Conservation (phyloP, 2,329 filamentous ascomycete species). For the Fusarium sp. region DNA sequence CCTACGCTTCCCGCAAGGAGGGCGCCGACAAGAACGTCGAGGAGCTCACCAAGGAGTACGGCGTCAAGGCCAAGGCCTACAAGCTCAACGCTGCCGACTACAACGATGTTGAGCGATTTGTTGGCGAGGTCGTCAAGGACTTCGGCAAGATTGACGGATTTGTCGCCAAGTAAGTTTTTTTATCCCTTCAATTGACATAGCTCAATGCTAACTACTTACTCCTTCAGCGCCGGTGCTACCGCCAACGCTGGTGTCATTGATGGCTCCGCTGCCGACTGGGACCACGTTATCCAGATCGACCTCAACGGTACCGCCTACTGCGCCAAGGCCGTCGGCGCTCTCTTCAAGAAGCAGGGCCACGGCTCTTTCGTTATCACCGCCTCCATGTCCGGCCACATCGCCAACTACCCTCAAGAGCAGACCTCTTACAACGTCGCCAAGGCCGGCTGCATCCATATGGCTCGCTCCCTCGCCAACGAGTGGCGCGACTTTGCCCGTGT, state of each 20-base stretch:
- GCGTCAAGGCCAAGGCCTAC: conserved; percentile 74
- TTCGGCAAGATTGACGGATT: conserved; percentile 82
- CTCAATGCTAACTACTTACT: not conserved
- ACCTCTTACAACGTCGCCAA: conserved; percentile 76
- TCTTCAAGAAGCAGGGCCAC: conserved; percentile 73
- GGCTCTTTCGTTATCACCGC: conserved; percentile 77
- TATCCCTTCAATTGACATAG: not conserved
- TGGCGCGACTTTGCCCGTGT: conserved; percentile 76
- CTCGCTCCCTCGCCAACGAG: conserved; percentile 68
- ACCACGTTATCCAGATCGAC: conserved; percentile 71
- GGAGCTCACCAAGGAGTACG: conserved; percentile 74
- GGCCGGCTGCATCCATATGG: conserved; percentile 64
- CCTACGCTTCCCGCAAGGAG: conserved; percentile 77
- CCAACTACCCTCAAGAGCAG: conserved; percentile 77
- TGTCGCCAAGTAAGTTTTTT: conserved; percentile 73
- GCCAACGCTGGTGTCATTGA: conserved; percentile 76
- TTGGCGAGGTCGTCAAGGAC: conserved; percentile 75
- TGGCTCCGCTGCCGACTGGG: conserved; percentile 74
- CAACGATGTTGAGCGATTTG: conserved; percentile 63
- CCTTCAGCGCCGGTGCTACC: conserved; percentile 70
- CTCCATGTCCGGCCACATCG: conserved; percentile 77
- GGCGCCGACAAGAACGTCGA: conserved; percentile 74
- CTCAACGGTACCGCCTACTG: conserved; percentile 77
- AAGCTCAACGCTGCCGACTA: conserved; percentile 69
- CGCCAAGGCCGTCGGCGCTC: conserved; percentile 71